A percentile compares a stretch with the other conserved stretches of the same genome.
These are phyloP conservation scores for Nymphaea thermarum DNA, from an alignment of 164 flowering plant species.

Conservation along the genomic window DNA sequence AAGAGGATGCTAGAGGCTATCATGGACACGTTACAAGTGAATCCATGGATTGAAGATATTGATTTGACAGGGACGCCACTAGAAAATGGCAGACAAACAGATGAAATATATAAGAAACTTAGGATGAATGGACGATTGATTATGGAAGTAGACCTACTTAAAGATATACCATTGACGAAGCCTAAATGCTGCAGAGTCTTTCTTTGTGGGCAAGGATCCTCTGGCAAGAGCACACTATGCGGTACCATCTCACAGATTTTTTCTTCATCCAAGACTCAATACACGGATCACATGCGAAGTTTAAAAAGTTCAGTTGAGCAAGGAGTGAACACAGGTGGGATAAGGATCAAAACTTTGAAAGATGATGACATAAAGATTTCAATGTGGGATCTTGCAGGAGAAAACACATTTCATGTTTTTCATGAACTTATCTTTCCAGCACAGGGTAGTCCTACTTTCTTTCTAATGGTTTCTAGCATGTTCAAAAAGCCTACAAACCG, in stretches of 20 bases:
- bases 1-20: conserved; percentile 57
- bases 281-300: conserved; percentile 67
- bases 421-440: conserved; percentile 98
- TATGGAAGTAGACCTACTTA: conserved; percentile 52
- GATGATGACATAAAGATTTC: conserved; percentile 79
- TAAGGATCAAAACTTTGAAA: conserved; percentile 65
- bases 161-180: conserved; percentile 59
- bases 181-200: conserved; percentile 79
- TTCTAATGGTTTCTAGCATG: conserved; percentile 63
- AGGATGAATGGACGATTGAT: conserved; percentile 54
- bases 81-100: conserved; percentile 46
- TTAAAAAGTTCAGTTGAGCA: conserved; percentile 79
- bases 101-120: conserved; percentile 52
- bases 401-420: conserved; percentile 66
- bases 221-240: conserved; percentile 59
- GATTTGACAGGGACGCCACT: conserved; percentile 75
- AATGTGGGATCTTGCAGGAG: conserved; percentile 86
- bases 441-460: conserved; percentile 73
- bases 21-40: conserved; percentile 60
- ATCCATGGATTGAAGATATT: conserved; percentile 88
- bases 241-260: conserved; percentile 59
- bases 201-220: conserved; percentile 83
- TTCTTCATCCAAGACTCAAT: conserved; percentile 60
- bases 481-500: conserved; percentile 60
- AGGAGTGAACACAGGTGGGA: conserved; percentile 59